phyloP scores from a whole-genome alignment of 768 basidiomycete species.

The Dictyophora rubrovolvata region DNA sequence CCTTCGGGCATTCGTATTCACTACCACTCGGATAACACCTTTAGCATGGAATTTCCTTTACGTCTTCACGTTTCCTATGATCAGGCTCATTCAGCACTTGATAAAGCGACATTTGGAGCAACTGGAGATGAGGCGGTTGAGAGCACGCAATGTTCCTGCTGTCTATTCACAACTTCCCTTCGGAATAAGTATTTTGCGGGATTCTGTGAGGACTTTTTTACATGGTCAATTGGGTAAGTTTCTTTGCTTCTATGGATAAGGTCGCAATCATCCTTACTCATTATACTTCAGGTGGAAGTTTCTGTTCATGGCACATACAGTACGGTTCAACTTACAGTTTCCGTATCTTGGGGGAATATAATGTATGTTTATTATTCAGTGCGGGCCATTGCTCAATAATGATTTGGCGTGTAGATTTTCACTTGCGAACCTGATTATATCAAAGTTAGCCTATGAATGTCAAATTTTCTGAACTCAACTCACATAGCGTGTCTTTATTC shows the following conservation, averaged over 20 bases:
- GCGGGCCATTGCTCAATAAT: not conserved
- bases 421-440: slow-evolving; percentile 46
- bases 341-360: not conserved
- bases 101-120: not conserved
- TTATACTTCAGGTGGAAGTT: not conserved
- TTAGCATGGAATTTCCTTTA: not conserved
- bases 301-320: not conserved
- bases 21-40: not conserved
- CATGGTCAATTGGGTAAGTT: not conserved
- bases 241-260: not conserved
- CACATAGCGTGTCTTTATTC: not conserved
- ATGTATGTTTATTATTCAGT: not conserved
- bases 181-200: not conserved
- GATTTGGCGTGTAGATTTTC: slow-evolving; percentile 21
- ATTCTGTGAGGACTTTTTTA: not conserved
- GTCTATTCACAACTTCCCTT: not conserved
- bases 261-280: not conserved
- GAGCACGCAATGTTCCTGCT: not conserved
- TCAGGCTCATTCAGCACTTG: not conserved
- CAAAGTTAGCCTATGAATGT: slow-evolving; percentile 25
- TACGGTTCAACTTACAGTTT: not conserved
- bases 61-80: not conserved
- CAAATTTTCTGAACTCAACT: not conserved
- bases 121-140: not conserved
- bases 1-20: not conserved